phyloP scores from a whole-genome alignment of 495 filamentous ascomycete genomes.

The Poronia punctata region DNA sequence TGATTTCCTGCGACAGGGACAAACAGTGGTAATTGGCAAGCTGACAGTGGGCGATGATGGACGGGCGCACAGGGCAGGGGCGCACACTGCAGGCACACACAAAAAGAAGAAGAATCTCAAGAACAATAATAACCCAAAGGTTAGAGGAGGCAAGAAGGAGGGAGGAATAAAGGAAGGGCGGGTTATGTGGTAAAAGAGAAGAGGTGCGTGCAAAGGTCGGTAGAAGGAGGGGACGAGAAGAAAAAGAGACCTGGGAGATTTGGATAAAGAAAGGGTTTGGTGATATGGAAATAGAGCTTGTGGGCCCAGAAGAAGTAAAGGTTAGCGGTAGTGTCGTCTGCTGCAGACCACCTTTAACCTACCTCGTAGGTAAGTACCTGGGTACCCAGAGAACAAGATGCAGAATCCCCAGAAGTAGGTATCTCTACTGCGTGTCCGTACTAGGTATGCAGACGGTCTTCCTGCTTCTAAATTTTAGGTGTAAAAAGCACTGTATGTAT shows the following conservation, averaged over 20 bases:
- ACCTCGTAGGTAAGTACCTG: too few relatives aligned
- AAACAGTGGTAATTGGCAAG: conserved; percentile 27
- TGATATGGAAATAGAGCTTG: conserved; percentile 7
- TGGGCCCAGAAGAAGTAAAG: too few relatives aligned
- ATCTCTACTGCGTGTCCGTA: too few relatives aligned
- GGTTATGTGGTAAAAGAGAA: conserved; percentile 13
- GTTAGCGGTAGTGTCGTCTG: too few relatives aligned
- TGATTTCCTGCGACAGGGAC: conserved; percentile 2
- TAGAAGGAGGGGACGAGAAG: conserved; percentile 28
- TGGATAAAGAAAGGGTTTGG: conserved; percentile 9
- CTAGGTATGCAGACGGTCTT: too few relatives aligned
- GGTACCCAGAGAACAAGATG: too few relatives aligned
- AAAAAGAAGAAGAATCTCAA: conserved; percentile 26
- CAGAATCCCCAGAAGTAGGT: too few relatives aligned
- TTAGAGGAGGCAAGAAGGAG: conserved; percentile 23
- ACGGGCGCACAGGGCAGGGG: conserved; percentile 21
- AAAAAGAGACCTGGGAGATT: conserved; percentile 17
- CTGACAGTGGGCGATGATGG: conserved; percentile 16
- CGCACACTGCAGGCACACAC: conserved; percentile 22
- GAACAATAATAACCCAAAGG: conserved; percentile 34
- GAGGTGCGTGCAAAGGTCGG: conserved; percentile 21
- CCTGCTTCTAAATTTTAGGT: too few relatives aligned
- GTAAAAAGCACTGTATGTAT: too few relatives aligned
- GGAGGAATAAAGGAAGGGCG: conserved; percentile 24
- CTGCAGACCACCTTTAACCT: too few relatives aligned